A percentile compares a stretch with the other conserved stretches of the same genome.
These are phyloP conservation scores for Hypoxylon sp. DNA, from an alignment of 2,329 filamentous ascomycete species.

Conservation along the genomic window DNA sequence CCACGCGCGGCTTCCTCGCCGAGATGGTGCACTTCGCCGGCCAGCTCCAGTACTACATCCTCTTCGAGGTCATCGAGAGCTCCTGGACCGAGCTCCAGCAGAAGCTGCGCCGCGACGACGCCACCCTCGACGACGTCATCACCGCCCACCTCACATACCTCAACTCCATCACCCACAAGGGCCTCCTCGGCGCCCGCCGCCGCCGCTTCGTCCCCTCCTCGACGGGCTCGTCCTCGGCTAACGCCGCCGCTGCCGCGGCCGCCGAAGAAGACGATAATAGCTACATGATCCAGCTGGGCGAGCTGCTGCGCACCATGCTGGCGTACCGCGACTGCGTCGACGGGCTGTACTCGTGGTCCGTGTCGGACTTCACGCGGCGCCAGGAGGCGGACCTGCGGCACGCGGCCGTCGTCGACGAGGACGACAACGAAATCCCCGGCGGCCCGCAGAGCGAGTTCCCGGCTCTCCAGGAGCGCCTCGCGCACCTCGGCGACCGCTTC, in stretches of 20 bases:
- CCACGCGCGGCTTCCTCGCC: constrained; percentile 83
- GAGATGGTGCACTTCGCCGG: constrained; percentile 99
- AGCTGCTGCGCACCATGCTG: constrained; percentile 93
- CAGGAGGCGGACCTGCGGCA: constrained; percentile 83
- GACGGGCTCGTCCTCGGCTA: too few species aligned
- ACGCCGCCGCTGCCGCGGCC: constrained; percentile 48
- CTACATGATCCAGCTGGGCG: constrained; percentile 90
- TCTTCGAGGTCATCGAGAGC: constrained; percentile 97
- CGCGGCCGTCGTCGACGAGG: constrained; percentile 49
- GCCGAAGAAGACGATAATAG: constrained; percentile 73
- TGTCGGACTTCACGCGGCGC: constrained; percentile 91
- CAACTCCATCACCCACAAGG: constrained; percentile 94
- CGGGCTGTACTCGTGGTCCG: constrained; percentile 91
- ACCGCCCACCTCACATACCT: constrained; percentile 90
- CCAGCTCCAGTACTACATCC: constrained; percentile 96
- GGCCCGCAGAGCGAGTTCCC: constrained; percentile 73
- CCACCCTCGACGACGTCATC: constrained; percentile 94
- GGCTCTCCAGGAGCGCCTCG: constrained; percentile 76
- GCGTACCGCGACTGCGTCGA: constrained; percentile 93
- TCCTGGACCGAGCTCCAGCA: constrained; percentile 92
- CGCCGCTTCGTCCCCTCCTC: constrained; percentile 53
- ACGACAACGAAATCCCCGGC: constrained; percentile 55
- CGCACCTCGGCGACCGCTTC: constrained; percentile 78
- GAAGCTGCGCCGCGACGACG: constrained; percentile 82
- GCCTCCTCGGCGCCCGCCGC: constrained; percentile 79